These are phyloP conservation scores for Hyparrhenia diplandra DNA, from an alignment of 176 grass and related monocot genomes.

Conservation along the genomic window DNA sequence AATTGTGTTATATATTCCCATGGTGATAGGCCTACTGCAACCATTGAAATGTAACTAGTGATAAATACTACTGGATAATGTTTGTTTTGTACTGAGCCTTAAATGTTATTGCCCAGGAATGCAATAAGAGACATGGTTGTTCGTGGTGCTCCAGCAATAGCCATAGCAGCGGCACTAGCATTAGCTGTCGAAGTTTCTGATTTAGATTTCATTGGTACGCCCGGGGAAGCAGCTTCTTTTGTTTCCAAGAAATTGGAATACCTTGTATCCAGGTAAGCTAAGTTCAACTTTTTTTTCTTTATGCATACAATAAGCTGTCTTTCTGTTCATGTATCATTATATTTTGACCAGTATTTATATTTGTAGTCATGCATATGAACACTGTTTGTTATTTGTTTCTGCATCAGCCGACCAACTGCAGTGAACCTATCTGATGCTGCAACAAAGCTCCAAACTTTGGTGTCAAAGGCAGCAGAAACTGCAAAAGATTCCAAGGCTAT, in stretches of 20 bases:
- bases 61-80: not conserved
- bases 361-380: conserved; percentile 3
- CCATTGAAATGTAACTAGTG: not conserved
- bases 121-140: conserved; percentile 93
- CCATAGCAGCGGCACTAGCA: conserved; percentile 78
- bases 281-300: not conserved
- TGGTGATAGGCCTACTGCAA: not conserved
- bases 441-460: conserved; percentile 69
- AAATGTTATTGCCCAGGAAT: conserved; percentile 48
- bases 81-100: conserved; percentile 7
- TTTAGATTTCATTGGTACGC: conserved; percentile 53
- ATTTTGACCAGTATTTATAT: not conserved
- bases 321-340: not conserved
- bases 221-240: conserved; percentile 64
- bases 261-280: conserved; percentile 84
- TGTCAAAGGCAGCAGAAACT: conserved; percentile 53
- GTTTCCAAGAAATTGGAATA: conserved; percentile 79
- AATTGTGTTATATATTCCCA: not conserved
- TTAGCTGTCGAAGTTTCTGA: conserved; percentile 65
- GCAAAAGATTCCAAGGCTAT: conserved; percentile 59
- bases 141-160: conserved; percentile 88
- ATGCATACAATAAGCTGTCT: not conserved
- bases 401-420: conserved; percentile 83
- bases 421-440: conserved; percentile 89
- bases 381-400: conserved; percentile 1